Base-by-base conservation (phyloP, 2,329 filamentous ascomycete species). In the Capronia coronata region DNA sequence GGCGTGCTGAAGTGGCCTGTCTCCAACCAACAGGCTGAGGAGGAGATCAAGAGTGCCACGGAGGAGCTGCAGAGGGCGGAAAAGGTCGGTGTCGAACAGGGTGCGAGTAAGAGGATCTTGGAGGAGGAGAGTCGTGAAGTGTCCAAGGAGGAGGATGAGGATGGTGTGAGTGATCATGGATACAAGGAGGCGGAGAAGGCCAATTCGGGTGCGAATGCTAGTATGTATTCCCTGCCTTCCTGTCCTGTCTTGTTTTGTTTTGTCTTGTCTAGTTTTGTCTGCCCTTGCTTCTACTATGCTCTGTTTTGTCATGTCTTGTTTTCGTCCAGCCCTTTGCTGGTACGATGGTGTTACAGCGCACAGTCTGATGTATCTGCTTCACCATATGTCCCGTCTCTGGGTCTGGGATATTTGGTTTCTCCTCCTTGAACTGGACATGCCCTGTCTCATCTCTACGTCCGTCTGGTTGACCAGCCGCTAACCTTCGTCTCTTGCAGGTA, bases 171-270 rank as follows among this genome's bases (percentile, higher is more conserved):
- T 59, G 64, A 50, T 54, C 62, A 66, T 51, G 81, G 81, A 3
- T 78, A 85, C 5, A 76, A 79, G 56, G 74, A 83, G 63, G 82
- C 83, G 1, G 74, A 83, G 57, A 71, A 76, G 64, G 72, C 72
- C 59, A 79, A 82, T 62, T 73, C 76, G 55, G 75, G 75, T 37
- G 81, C 83, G 66, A 67, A 73, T 65, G 86, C 87, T 41, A 93
- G 87, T 93, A 78, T 68, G 86, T 84, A 3, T 27, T 21, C 29
- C 13, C 6, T n/a, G 3, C 7, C 13, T 7, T 32, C 29, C 23
- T 5, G 10, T 27, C 23, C 5, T 5, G 10, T 32, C 3, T 11
- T 9, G 13, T 32, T n/a, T 32, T 8, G 29, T 32, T n/a, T n/a
- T 11, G 3, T 7, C 7, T 32, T 8, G 29, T 32, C 3, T 32